A percentile compares a stretch with the other conserved stretches of the same genome.
phyloP scores from a whole-genome alignment of 75 land plant genomes.

The Pinus tabuliformis region DNA sequence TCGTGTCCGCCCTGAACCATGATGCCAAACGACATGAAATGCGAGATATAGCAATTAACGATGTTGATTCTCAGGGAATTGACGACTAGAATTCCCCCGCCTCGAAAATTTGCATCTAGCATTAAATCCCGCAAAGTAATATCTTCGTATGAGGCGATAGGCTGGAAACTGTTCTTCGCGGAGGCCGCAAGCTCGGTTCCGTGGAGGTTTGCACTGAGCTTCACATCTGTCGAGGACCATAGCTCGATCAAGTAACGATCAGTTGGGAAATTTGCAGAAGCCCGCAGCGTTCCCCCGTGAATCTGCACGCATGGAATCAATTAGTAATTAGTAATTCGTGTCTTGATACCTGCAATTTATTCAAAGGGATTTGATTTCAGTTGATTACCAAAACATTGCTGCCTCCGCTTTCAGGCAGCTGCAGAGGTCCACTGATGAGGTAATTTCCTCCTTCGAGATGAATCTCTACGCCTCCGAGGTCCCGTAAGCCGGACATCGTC shows the following conservation, averaged over 20 bases:
- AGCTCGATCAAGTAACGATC: conserved; percentile 60
- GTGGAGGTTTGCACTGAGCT: background rate
- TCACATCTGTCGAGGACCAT: conserved; percentile 27
- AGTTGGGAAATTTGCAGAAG: conserved; percentile 48
- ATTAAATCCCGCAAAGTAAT: conserved; percentile 66
- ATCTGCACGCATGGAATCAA: conserved; percentile 25
- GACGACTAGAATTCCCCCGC: conserved; percentile 60
- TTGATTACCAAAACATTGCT: conserved; percentile 50
- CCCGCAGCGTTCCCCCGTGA: conserved; percentile 62
- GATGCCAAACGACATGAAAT: conserved; percentile 26
- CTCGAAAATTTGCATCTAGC: conserved; percentile 61
- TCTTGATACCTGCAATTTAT: too few species aligned
- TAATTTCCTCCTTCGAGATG: conserved; percentile 72
- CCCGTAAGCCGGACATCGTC: conserved; percentile 52
- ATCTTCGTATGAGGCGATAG: conserved; percentile 37
- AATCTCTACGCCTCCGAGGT: conserved; percentile 60
- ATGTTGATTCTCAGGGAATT: conserved; percentile 58
- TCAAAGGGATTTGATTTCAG: background rate
- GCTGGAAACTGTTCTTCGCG: background rate
- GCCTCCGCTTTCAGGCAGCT: conserved; percentile 41
- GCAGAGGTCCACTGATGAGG: conserved; percentile 47
- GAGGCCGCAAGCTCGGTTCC: background rate
- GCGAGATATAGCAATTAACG: conserved; percentile 60
- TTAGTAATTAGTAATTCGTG: background rate
- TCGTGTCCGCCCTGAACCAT: conserved; percentile 39